phyloP scores from a whole-genome alignment of 495 filamentous ascomycete genomes.

The Aspergillus panamensis region DNA sequence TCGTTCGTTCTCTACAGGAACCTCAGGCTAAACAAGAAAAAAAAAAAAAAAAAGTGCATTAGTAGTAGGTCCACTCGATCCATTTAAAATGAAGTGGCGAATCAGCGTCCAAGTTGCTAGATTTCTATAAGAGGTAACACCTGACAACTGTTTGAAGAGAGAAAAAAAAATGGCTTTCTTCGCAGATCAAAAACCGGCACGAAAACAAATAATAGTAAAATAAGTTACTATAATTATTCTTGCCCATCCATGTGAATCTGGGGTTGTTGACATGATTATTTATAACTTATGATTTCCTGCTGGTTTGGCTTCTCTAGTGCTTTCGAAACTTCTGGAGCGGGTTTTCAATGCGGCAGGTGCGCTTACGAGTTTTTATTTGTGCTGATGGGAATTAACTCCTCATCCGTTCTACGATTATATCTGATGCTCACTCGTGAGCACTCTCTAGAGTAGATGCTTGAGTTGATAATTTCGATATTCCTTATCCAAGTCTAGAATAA shows the following conservation, averaged over 20 bases:
- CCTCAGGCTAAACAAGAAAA: neutral
- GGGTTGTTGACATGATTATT: neutral
- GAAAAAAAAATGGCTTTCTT: neutral
- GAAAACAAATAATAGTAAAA: no score
- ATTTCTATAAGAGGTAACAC: neutral
- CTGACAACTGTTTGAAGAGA: no score
- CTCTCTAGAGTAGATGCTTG: neutral
- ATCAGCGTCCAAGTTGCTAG: neutral
- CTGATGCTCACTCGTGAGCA: neutral
- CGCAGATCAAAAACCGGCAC: no score
- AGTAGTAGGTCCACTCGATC: neutral
- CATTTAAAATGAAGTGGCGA: slow-evolving; percentile 1
- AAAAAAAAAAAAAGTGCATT: neutral
- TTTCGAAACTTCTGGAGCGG: slow-evolving; percentile 14
- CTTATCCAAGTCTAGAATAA: no score
- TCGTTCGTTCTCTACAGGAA: neutral
- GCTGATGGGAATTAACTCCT: slow-evolving; percentile 4
- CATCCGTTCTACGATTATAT: neutral
- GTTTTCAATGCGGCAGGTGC: slow-evolving; percentile 19
- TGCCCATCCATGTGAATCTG: no score
- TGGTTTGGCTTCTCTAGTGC: slow-evolving; percentile 7
- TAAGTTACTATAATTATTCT: no score
- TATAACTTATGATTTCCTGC: neutral
- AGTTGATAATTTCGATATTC: no score
- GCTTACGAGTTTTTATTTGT: slow-evolving; percentile 13